These are phyloP conservation scores for Xylaria polymorpha DNA, from an alignment of 2,329 filamentous ascomycete species.

Conservation along the genomic window DNA sequence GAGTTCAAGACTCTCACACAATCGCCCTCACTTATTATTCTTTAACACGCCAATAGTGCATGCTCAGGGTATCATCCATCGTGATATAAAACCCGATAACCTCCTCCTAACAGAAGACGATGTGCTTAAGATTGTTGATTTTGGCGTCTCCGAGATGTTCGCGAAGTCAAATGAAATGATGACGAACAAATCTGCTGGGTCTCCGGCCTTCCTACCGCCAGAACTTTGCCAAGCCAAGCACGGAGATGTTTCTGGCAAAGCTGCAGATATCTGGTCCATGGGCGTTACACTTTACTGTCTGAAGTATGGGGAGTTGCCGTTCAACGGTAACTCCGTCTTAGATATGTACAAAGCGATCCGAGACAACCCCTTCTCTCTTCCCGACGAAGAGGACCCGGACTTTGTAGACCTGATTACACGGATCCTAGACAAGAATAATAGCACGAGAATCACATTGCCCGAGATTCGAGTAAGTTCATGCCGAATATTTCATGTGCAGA, in stretches of 20 bases:
- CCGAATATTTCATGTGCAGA: background rate
- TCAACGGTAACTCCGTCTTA: slow-evolving; percentile 80
- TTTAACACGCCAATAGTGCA: slow-evolving; percentile 70
- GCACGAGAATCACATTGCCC: slow-evolving; percentile 83
- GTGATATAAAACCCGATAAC: slow-evolving; percentile 98
- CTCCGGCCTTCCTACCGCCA: slow-evolving; percentile 92
- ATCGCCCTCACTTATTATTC: background rate
- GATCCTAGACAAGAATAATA: slow-evolving; percentile 86
- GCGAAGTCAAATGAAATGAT: slow-evolving; percentile 86
- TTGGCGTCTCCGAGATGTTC: slow-evolving; percentile 99
- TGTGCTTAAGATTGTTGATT: slow-evolving; percentile 96
- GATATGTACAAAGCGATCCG: slow-evolving; percentile 93
- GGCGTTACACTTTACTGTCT: slow-evolving; percentile 94
- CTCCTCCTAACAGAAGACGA: slow-evolving; percentile 89
- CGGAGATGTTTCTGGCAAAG: slow-evolving; percentile 86
- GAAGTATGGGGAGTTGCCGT: slow-evolving; percentile 88
- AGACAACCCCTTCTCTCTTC: slow-evolving; percentile 71
- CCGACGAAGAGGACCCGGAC: slow-evolving; percentile 70
- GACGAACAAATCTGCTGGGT: slow-evolving; percentile 92
- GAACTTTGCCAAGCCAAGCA: slow-evolving; percentile 90
- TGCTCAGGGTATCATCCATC: slow-evolving; percentile 91
- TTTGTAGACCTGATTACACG: slow-evolving; percentile 80
- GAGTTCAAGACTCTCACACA: slow-evolving; percentile 52
- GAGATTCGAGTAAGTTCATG: slow-evolving; percentile 76
- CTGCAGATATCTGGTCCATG: slow-evolving; percentile 99